Evolutionary conservation across 768 basidiomycete genomes (phyloP).

Genomic region (Boletus patriciae): DNA sequence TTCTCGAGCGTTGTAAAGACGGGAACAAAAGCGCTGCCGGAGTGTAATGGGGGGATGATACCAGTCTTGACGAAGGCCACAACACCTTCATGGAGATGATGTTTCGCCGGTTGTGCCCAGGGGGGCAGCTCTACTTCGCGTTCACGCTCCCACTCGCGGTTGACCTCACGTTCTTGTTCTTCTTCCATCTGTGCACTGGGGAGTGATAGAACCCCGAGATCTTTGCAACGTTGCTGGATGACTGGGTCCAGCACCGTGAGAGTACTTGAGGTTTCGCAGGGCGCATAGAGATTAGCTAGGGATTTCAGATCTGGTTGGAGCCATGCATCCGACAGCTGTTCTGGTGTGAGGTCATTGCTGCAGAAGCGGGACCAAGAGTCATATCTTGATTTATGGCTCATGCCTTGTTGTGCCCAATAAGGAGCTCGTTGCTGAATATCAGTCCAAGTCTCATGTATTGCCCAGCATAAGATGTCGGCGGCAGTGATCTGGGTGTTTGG

Average conservation of each 20-base stretch:
- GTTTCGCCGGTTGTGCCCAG: constrained; percentile 17
- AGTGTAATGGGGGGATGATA: not conserved
- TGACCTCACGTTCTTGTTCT: constrained; percentile 47
- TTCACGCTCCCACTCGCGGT: constrained; percentile 43
- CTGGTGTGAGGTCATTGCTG: not conserved
- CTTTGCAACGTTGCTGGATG: constrained; percentile 7
- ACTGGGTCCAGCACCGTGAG: not conserved
- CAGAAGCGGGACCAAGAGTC: constrained; percentile 14
- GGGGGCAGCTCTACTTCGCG: constrained; percentile 38
- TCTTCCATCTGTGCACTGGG: constrained; percentile 33
- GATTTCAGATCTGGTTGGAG: constrained; percentile 31
- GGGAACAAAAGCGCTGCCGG: constrained; percentile 20
- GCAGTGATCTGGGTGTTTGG: constrained; percentile 1
- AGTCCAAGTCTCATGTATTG: constrained; percentile 42
- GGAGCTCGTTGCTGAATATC: not conserved
- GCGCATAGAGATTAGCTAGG: constrained; percentile 37
- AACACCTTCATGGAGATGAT: constrained; percentile 29
- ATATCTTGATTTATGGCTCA: constrained; percentile 2
- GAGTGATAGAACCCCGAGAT: constrained; percentile 10
- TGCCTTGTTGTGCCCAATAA: constrained; percentile 26
- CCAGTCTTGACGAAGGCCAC: constrained; percentile 31
- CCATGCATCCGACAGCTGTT: not conserved
- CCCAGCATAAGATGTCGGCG: constrained; percentile 42
- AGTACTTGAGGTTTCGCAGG: not conserved
- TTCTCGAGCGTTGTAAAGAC: constrained; percentile 8